Conservation (phyloP, 2,329 filamentous ascomycete genomes). For the Fusarium tanahbumbuense region DNA sequence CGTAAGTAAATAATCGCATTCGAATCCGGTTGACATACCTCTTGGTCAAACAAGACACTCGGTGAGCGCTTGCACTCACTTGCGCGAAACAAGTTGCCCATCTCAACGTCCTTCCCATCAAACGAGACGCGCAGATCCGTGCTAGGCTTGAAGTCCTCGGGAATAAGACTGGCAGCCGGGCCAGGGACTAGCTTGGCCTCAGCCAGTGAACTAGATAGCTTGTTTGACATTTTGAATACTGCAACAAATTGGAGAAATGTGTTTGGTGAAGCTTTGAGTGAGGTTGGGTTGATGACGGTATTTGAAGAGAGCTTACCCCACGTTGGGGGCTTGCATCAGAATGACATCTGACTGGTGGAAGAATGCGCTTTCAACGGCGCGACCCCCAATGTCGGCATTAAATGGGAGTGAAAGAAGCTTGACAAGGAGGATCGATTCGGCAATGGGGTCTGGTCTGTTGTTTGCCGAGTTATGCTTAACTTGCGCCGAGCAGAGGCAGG, state of each 20-base stretch:
- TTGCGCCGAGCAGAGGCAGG: not conserved
- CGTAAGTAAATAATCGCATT: too few species aligned
- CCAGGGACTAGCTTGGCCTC: slow-evolving; percentile 56
- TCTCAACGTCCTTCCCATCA: slow-evolving; percentile 48
- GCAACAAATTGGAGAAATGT: not conserved
- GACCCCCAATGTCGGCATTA: slow-evolving; percentile 16
- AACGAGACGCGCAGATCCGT: slow-evolving; percentile 55
- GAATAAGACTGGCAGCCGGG: slow-evolving; percentile 54
- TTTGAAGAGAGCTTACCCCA: slow-evolving; percentile 34
- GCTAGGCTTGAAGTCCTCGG: slow-evolving; percentile 56
- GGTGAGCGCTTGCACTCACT: slow-evolving; percentile 54
- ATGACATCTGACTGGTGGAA: slow-evolving; percentile 37
- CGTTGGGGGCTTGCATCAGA: slow-evolving; percentile 33
- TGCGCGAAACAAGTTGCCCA: slow-evolving; percentile 56
- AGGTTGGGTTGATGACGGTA: slow-evolving; percentile 32
- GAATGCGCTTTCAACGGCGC: not conserved
- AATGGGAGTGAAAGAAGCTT: not conserved
- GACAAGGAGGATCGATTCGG: not conserved
- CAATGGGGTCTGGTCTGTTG: not conserved
- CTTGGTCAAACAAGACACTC: slow-evolving; percentile 51
- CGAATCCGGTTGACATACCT: too few species aligned
- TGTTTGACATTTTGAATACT: slow-evolving; percentile 30
- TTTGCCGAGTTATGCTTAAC: not conserved
- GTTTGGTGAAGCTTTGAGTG: slow-evolving; percentile 1
- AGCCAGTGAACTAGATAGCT: slow-evolving; percentile 49